These are phyloP conservation scores for Phyllosticta citriasiana DNA, from an alignment of 2,329 filamentous ascomycete genomes.

Conservation along the genomic window DNA sequence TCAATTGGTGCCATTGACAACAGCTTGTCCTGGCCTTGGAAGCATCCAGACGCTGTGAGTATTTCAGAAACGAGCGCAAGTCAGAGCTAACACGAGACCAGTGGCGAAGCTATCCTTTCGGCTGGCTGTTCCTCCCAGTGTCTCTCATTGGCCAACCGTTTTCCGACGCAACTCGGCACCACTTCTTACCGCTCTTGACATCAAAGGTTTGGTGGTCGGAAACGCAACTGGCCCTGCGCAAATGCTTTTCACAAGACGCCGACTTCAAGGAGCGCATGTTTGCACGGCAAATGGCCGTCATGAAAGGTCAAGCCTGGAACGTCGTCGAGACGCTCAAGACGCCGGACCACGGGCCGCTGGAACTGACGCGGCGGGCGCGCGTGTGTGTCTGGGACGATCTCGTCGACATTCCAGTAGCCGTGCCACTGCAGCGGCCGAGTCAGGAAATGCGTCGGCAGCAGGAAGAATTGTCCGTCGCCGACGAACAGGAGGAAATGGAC, in stretches of 20 bases:
- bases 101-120: slow-evolving; percentile 87
- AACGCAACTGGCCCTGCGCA: slow-evolving; percentile 75
- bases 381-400: slow-evolving; percentile 98
- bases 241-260: slow-evolving; percentile 80
- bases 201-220: slow-evolving; percentile 96
- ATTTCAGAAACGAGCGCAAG: slow-evolving; percentile 25
- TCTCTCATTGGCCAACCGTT: slow-evolving; percentile 94
- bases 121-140: slow-evolving; percentile 95
- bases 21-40: slow-evolving; percentile 97
- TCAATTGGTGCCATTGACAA: slow-evolving; percentile 93
- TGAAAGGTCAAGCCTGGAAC: slow-evolving; percentile 99
- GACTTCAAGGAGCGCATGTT: slow-evolving; percentile 99
- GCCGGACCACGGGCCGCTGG: slow-evolving; percentile 81
- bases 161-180: slow-evolving; percentile 82
- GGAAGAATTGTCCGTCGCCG: slow-evolving; percentile 17
- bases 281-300: slow-evolving; percentile 92
- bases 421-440: slow-evolving; percentile 76
- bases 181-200: slow-evolving; percentile 91
- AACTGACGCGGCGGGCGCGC: slow-evolving; percentile 78
- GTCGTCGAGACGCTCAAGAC: slow-evolving; percentile 96
- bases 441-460: slow-evolving; percentile 67
- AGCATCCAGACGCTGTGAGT: slow-evolving; percentile 80
- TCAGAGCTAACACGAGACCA: slow-evolving; percentile 22
- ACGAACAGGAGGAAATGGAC: slow-evolving; percentile 78
- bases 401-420: slow-evolving; percentile 89